phyloP scores from a whole-genome alignment of 306 rosid genomes.

The Chamaecrista fasciculata region DNA sequence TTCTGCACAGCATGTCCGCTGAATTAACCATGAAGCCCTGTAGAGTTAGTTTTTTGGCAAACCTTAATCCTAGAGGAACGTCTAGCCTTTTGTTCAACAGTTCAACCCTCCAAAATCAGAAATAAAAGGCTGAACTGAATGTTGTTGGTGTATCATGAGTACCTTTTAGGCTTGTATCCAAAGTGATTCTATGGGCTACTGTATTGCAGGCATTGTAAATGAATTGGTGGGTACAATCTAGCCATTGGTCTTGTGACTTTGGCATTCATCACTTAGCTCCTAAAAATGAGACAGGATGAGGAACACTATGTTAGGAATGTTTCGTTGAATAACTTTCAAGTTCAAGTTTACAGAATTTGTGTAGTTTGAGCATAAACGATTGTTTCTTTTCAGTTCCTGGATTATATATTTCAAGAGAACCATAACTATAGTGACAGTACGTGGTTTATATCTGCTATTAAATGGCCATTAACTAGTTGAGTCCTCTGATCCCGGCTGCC shows the following conservation, averaged over 20 bases:
- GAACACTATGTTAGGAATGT: neutral
- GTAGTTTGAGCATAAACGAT: conserved; percentile 9
- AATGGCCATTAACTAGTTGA: conserved; percentile 17
- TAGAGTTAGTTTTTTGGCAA: conserved; percentile 23
- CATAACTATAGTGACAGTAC: conserved; percentile 15
- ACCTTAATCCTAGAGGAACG: conserved; percentile 5
- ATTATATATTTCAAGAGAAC: conserved; percentile 11
- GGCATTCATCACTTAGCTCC: neutral
- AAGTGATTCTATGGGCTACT: conserved; percentile 20
- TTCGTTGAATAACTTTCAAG: conserved; percentile 14
- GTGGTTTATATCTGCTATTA: conserved; percentile 29
- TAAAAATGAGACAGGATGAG: conserved; percentile 4
- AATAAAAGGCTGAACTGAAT: neutral
- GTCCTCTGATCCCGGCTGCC: conserved; percentile 24
- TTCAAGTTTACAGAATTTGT: neutral
- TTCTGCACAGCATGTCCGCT: neutral
- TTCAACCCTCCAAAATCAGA: conserved; percentile 16
- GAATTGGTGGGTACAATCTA: conserved; percentile 18
- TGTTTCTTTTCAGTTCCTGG: conserved; percentile 15
- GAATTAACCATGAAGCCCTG: conserved; percentile 15
- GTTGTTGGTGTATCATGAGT: neutral
- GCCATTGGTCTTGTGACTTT: neutral
- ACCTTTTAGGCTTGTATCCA: conserved; percentile 15
- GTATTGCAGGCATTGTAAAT: conserved; percentile 19
- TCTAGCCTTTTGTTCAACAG: conserved; percentile 6